Evolutionary conservation across 805 yeast genomes (phyloP).

Genomic region (Wickerhamiella occidentalis): DNA sequence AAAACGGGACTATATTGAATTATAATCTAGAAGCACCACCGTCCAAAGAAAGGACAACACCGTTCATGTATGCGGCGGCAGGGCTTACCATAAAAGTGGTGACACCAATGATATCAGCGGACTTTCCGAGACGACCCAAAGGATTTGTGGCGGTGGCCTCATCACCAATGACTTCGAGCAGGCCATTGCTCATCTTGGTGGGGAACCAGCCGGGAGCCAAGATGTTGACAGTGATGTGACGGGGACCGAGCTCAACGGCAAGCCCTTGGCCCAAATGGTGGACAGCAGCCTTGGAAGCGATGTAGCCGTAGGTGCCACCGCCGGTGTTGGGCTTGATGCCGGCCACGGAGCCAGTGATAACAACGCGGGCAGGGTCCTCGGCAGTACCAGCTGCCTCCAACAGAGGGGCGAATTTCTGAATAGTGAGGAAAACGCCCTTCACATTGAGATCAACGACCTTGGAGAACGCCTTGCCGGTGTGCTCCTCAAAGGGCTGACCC

Average conservation of each 20-base stretch:
- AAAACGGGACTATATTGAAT: too few relatives aligned
- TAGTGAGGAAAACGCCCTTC: slow-evolving; percentile 53
- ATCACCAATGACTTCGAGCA: slow-evolving; percentile 42
- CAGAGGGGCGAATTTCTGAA: slow-evolving; percentile 50
- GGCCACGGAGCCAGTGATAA: slow-evolving; percentile 57
- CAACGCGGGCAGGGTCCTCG: slow-evolving; percentile 50
- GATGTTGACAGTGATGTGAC: slow-evolving; percentile 54
- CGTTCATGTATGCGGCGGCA: slow-evolving; percentile 52
- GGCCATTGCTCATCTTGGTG: slow-evolving; percentile 58
- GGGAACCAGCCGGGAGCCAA: slow-evolving; percentile 73
- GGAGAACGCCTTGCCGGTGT: slow-evolving; percentile 48
- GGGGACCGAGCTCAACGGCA: slow-evolving; percentile 54
- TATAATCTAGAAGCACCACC: slow-evolving; percentile 39
- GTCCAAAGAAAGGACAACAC: slow-evolving; percentile 55
- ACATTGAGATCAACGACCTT: slow-evolving; percentile 55
- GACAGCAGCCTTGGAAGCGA: slow-evolving; percentile 66
- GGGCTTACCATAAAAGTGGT: slow-evolving; percentile 45
- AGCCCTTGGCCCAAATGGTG: slow-evolving; percentile 52
- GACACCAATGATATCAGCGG: slow-evolving; percentile 46
- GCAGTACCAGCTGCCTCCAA: slow-evolving; percentile 41
- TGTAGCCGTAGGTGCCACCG: slow-evolving; percentile 56
- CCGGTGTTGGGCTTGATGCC: slow-evolving; percentile 34
- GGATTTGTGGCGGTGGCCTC: slow-evolving; percentile 46
- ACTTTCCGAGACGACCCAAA: slow-evolving; percentile 47
- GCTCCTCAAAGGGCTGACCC: slow-evolving; percentile 54